A percentile compares a stretch with the other conserved stretches of the same genome.
Conservation (phyloP, 2,329 filamentous ascomycete genomes). For the Coniochaeta hoffmannii region DNA sequence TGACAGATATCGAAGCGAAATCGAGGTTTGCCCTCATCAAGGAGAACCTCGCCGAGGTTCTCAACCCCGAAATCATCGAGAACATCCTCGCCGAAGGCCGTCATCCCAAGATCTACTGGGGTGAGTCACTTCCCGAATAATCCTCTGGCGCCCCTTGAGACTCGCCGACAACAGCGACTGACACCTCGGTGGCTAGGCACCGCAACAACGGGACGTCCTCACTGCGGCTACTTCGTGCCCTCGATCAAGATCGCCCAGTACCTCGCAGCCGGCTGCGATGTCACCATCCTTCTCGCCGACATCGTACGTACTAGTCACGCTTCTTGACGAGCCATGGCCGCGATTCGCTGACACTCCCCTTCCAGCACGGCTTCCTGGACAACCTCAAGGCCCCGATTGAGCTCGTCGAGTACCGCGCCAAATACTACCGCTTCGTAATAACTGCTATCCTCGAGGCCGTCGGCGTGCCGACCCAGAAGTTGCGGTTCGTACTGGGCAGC, state of each 20-base stretch:
- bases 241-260: conserved; percentile 87
- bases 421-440: conserved; percentile 78
- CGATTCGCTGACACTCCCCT: background rate
- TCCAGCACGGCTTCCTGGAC: conserved; percentile 62
- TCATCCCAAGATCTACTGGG: conserved; percentile 79
- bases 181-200: conserved; percentile 42
- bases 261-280: conserved; percentile 74
- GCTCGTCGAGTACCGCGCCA: conserved; percentile 70
- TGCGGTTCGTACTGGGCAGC: conserved; percentile 79
- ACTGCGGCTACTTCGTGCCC: conserved; percentile 84
- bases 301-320: conserved; percentile 62
- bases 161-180: background rate
- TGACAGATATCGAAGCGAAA: conserved; percentile 7
- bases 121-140: conserved; percentile 26
- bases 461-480: conserved; percentile 68
- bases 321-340: conserved; percentile 25
- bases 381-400: conserved; percentile 84
- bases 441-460: conserved; percentile 68
- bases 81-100: conserved; percentile 62
- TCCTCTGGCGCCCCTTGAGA: background rate
- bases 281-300: conserved; percentile 70
- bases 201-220: conserved; percentile 74
- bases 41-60: conserved; percentile 72
- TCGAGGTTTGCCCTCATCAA: conserved; percentile 68
- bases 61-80: conserved; percentile 80